These are phyloP conservation scores for Physcomitrellopsis africana DNA, from an alignment of 225 moss, liverwort and hornwort species.

Conservation along the genomic window DNA sequence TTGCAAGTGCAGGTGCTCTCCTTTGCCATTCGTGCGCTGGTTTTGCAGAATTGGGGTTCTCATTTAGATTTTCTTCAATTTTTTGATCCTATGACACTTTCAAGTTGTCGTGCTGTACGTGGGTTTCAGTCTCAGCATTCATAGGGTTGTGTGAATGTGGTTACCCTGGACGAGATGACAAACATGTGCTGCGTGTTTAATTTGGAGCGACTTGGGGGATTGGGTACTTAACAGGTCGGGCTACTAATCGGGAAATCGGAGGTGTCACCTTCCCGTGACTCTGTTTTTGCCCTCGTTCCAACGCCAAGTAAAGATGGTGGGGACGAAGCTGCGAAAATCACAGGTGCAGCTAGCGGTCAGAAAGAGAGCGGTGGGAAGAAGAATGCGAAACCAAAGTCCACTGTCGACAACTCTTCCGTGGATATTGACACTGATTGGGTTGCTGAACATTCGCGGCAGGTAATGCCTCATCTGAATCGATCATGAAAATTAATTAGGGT, in stretches of 20 bases:
- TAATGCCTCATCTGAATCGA: neutral
- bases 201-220: neutral
- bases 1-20: slow-evolving; percentile 65
- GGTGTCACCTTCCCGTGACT: slow-evolving; percentile 71
- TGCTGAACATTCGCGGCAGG: slow-evolving; percentile 80
- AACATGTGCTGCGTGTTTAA: neutral
- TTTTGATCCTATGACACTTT: neutral
- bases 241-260: slow-evolving; percentile 85
- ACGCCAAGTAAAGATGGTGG: slow-evolving; percentile 95
- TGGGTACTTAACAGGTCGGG: slow-evolving; percentile 62
- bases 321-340: slow-evolving; percentile 67
- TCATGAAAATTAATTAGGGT: neutral
- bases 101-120: too few relatives aligned
- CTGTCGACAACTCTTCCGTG: slow-evolving; percentile 51
- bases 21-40: neutral
- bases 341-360: slow-evolving; percentile 40
- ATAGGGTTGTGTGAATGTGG: neutral
- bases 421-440: slow-evolving; percentile 76
- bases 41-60: neutral
- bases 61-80: neutral
- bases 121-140: slow-evolving; percentile 1
- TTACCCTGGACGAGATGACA: neutral
- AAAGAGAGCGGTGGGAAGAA: slow-evolving; percentile 61
- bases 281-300: slow-evolving; percentile 78
- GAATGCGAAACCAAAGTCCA: slow-evolving; percentile 57